These are phyloP conservation scores for Gaeumannomyces tritici DNA, from an alignment of 2,329 filamentous ascomycete genomes.

Conservation along the genomic window DNA sequence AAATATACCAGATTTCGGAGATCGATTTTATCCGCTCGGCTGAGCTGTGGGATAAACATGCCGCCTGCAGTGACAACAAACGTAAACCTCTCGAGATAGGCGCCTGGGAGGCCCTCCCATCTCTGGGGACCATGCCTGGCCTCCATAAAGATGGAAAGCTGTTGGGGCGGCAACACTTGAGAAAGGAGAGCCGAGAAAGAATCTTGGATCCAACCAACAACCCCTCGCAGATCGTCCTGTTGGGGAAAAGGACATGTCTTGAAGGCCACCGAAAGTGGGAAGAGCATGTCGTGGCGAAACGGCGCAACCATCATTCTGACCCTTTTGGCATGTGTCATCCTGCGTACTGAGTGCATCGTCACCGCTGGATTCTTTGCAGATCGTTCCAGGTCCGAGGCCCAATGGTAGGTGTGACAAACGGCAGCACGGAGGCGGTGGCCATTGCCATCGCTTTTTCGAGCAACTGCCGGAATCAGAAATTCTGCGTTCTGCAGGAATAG, in stretches of 20 bases:
- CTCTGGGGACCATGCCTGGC: not conserved
- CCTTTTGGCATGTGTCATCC: no score
- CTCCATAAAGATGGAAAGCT: not conserved
- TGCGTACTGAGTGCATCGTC: no score
- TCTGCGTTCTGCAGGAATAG: not conserved
- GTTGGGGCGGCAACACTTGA: not conserved
- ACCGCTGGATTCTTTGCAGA: not conserved
- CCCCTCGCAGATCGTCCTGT: not conserved
- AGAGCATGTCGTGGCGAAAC: not conserved
- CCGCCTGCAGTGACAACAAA: not conserved
- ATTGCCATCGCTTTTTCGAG: not conserved
- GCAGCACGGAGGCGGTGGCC: not conserved
- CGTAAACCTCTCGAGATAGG: not conserved
- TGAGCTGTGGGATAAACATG: not conserved
- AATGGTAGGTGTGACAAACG: not conserved
- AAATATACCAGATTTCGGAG: no score
- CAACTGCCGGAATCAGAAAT: not conserved
- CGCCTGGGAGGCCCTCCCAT: not conserved
- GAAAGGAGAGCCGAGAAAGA: not conserved
- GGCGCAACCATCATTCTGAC: not conserved
- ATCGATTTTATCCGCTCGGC: no score
- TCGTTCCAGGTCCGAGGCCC: not conserved
- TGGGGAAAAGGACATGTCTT: not conserved
- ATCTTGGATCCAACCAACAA: not conserved
- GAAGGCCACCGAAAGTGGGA: not conserved